A percentile compares a stretch with the other conserved stretches of the same genome.
Conservation (phyloP, 1,284 basidiomycete species). For the Sanghuangporus baumii region DNA sequence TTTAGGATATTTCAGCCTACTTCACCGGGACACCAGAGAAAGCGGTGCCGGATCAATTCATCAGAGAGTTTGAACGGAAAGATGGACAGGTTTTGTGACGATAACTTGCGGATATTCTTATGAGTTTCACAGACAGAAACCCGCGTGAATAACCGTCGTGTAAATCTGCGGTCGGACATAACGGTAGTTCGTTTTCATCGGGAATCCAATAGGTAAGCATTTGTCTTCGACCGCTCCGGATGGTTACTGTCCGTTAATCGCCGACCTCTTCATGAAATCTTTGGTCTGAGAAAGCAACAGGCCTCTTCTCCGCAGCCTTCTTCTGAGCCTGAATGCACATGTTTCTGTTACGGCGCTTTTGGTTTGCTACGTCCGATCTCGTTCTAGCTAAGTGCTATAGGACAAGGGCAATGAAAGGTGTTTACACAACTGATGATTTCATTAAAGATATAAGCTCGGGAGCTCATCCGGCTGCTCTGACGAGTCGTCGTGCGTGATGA, state of each 20-base stretch:
- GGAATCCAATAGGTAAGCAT: neutral
- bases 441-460: neutral
- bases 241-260: constrained; percentile 3
- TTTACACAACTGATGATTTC: neutral
- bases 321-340: neutral
- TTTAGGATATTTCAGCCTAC: neutral
- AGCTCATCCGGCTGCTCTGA: neutral
- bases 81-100: neutral
- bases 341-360: neutral
- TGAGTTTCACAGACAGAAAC: constrained; percentile 4
- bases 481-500: neutral
- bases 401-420: neutral
- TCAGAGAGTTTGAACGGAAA: neutral
- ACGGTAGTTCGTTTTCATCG: neutral
- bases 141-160: neutral
- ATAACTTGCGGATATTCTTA: constrained; percentile 7
- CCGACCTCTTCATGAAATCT: neutral
- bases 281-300: neutral
- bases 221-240: constrained; percentile 2
- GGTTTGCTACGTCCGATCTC: neutral
- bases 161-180: constrained; percentile 13
- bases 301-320: neutral
- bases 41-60: neutral
- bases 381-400: neutral
- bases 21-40: neutral